These are phyloP conservation scores for Alopecurus myosuroides DNA, from an alignment of 176 grass and related monocot species.

Conservation along the genomic window DNA sequence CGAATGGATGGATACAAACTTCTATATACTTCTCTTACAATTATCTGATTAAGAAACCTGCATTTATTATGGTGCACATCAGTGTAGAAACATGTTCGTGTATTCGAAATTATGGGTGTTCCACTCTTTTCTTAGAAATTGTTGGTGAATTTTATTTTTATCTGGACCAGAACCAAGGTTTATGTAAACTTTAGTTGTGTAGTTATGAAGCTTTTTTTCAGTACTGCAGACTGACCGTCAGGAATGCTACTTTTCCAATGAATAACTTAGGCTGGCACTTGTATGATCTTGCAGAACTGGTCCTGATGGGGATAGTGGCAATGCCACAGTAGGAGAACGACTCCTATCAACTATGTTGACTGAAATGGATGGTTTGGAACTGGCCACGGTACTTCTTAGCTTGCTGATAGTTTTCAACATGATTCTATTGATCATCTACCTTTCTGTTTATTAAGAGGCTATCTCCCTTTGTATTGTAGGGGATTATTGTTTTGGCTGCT, in stretches of 20 bases:
- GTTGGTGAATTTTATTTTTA: background rate
- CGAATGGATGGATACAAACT: background rate
- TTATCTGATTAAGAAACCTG: background rate
- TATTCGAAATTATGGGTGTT: background rate
- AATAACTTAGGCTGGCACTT: background rate
- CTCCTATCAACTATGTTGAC: constrained; percentile 85
- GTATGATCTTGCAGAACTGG: constrained; percentile 47
- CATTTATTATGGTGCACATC: background rate
- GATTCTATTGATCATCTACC: constrained; percentile 6
- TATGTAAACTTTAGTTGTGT: background rate
- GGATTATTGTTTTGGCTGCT: constrained; percentile 86
- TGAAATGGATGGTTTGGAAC: constrained; percentile 94
- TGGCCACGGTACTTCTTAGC: constrained; percentile 45
- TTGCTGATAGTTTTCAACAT: constrained; percentile 15
- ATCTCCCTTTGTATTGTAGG: constrained; percentile 29
- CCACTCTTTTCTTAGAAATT: background rate
- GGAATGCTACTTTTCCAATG: background rate
- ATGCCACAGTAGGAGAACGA: constrained; percentile 72
- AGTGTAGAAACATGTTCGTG: background rate
- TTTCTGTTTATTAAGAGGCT: background rate
- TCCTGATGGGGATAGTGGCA: constrained; percentile 40
- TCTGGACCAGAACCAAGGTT: background rate
- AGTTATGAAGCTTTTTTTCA: background rate
- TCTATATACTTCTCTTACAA: background rate
- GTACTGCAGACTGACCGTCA: background rate